phyloP scores from a whole-genome alignment of 2,329 filamentous ascomycete genomes.

The Lachnellula subtilissima region DNA sequence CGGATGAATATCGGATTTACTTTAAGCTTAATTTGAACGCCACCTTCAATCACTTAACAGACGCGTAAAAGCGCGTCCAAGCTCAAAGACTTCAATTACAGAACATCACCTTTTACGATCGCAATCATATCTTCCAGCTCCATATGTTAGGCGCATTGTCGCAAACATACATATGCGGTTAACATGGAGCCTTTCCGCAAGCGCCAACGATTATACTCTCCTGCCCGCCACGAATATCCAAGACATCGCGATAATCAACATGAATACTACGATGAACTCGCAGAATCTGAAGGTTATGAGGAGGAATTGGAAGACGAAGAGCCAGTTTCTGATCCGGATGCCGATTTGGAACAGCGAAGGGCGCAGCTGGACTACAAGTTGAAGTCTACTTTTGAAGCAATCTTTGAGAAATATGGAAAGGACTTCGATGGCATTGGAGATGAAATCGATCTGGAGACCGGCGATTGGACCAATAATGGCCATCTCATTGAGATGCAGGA shows the following conservation, averaged over 20 bases:
- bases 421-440: constrained; percentile 83
- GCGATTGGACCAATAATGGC: constrained; percentile 81
- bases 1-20: too few relatives aligned
- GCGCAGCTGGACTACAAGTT: constrained; percentile 65
- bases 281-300: constrained; percentile 4
- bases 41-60: not conserved
- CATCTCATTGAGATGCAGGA: constrained; percentile 64
- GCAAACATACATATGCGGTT: not conserved
- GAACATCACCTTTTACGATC: not conserved
- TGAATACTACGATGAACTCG: constrained; percentile 14
- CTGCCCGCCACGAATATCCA: constrained; percentile 18
- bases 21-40: too few relatives aligned
- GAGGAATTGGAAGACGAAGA: constrained; percentile 12
- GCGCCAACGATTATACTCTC: constrained; percentile 50
- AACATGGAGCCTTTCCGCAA: constrained; percentile 58
- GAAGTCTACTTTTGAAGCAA: constrained; percentile 79
- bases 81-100: not conserved
- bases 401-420: constrained; percentile 81
- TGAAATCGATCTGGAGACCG: constrained; percentile 80
- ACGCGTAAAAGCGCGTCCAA: not conserved
- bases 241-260: constrained; percentile 16
- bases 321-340: constrained; percentile 43
- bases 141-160: not conserved
- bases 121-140: not conserved
- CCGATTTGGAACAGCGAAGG: constrained; percentile 57